Conservation (phyloP, 2,329 filamentous ascomycete species). For the Nigrospora osmanthi region DNA sequence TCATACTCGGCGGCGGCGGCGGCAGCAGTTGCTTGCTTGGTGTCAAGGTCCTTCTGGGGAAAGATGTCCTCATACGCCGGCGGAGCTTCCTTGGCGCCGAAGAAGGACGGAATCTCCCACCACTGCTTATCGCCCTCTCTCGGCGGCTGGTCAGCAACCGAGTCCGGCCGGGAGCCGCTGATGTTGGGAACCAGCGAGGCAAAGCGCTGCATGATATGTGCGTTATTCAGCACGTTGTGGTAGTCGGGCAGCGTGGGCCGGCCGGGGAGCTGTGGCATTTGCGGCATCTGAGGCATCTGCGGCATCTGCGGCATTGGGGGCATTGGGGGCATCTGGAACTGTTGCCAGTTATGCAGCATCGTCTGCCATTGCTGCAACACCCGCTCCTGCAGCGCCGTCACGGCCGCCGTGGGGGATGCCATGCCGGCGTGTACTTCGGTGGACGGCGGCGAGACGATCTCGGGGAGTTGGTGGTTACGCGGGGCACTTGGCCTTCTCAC, state of each 20-base stretch:
- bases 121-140: slow-evolving; percentile 49
- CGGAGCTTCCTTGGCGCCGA: slow-evolving; percentile 42
- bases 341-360: slow-evolving; percentile 59
- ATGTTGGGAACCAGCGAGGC: slow-evolving; percentile 66
- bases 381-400: slow-evolving; percentile 67
- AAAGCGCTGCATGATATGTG: slow-evolving; percentile 62
- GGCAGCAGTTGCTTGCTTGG: slow-evolving; percentile 50
- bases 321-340: slow-evolving; percentile 53
- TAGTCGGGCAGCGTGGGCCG: slow-evolving; percentile 64
- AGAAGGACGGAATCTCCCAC: slow-evolving; percentile 59
- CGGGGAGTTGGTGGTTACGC: slow-evolving; percentile 11
- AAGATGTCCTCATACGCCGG: slow-evolving; percentile 77
- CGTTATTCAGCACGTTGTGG: slow-evolving; percentile 54
- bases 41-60: slow-evolving; percentile 46
- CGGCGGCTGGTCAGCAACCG: slow-evolving; percentile 28
- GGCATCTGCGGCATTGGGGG: slow-evolving; percentile 46
- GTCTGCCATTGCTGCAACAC: slow-evolving; percentile 70
- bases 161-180: slow-evolving; percentile 39
- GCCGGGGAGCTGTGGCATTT: slow-evolving; percentile 41
- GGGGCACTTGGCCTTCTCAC: slow-evolving; percentile 23
- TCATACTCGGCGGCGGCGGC: slow-evolving; percentile 50
- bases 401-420: slow-evolving; percentile 52
- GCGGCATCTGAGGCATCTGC: slow-evolving; percentile 29
- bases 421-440: slow-evolving; percentile 27
- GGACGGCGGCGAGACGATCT: slow-evolving; percentile 11